These are phyloP conservation scores for Globisporangium mamillatum DNA, from an alignment of 352 stramenopile species.

Conservation along the genomic window DNA sequence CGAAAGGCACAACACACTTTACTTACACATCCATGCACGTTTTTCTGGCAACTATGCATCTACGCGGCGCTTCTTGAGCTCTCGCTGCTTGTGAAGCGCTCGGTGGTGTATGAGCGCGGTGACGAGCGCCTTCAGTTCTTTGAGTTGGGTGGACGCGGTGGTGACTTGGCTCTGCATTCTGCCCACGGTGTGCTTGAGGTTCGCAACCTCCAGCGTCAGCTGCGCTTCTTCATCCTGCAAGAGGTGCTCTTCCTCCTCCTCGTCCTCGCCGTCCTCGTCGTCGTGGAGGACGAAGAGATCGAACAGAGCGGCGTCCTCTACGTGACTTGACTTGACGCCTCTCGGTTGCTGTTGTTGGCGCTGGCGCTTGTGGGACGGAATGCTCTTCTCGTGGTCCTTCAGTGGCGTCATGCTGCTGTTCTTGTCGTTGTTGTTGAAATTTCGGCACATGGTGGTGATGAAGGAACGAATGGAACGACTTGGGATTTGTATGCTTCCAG, in stretches of 20 bases:
- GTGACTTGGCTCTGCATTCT: constrained; percentile 4
- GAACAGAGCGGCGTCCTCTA: not conserved
- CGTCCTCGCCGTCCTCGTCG: not conserved
- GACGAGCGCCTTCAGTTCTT: not conserved
- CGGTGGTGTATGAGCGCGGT: not conserved
- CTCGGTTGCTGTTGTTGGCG: not conserved
- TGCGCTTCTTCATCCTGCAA: not conserved
- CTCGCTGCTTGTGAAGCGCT: not conserved
- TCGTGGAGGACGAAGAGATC: too few relatives aligned
- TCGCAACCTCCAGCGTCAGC: not conserved
- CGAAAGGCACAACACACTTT: too few relatives aligned
- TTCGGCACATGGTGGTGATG: not conserved
- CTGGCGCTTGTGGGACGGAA: constrained; percentile 1
- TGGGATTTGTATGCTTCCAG: not conserved
- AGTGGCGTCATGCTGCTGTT: not conserved
- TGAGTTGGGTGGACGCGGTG: not conserved
- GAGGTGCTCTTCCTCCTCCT: not conserved
- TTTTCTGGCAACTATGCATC: not conserved
- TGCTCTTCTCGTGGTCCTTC: constrained; percentile 7
- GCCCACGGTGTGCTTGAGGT: not conserved
- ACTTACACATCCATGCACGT: not conserved
- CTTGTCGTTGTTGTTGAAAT: not conserved
- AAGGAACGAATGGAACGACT: not conserved
- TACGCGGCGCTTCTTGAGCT: not conserved
- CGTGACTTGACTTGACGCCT: not conserved